Base-by-base conservation (phyloP, 805 yeast species). In the Candida parachauliodes region DNA sequence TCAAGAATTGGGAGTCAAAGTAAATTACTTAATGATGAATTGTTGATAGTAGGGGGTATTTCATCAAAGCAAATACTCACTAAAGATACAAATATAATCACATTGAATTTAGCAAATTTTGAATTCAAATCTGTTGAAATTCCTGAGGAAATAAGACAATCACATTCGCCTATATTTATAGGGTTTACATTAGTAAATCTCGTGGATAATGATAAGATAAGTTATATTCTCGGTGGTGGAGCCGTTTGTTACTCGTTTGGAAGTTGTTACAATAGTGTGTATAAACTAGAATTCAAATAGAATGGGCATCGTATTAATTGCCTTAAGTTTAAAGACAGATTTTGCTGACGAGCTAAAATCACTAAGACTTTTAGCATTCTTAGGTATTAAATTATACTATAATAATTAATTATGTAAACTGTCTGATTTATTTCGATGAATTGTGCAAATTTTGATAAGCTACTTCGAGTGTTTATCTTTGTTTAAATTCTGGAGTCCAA, bases 221-320 rank as follows among this genome's bases (percentile, higher is more conserved):
- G 17, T 59, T 15, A 31, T 9, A 38, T 60, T 3, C 45, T 76
- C 29, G 83, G 81, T 7, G 91, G 94, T 3, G 94, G 94, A 3
- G 89, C 84, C 0, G 87, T 84, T 1, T 85, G 94, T 52, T 85
- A 81, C 46, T 83, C 89, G 1, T 86, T 84, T 60, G 95, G 95
- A 0, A 64, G 67, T 42, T 55, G 49, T 33, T 65, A 62, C 46
- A 65, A 55, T 43, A 38, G 44, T 2, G 50, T 46, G 2, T 61
- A 53, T 37, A 40, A 16, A 43, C 30, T 42, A 26, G 33, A 17
- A 20, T 37, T 26, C 18, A 16, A 21, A n/a, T n/a, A n/a, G n/a
- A n/a, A n/a, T n/a, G n/a, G n/a, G n/a, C n/a, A n/a, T n/a, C n/a
- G n/a, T n/a, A n/a, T n/a, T n/a, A n/a, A n/a, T n/a, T n/a, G n/a